Evolutionary conservation across 140 eudicot species (phyloP), one percentile per base, ranked within the genome.

Genomic region (Erigeron philadelphicus): DNA sequence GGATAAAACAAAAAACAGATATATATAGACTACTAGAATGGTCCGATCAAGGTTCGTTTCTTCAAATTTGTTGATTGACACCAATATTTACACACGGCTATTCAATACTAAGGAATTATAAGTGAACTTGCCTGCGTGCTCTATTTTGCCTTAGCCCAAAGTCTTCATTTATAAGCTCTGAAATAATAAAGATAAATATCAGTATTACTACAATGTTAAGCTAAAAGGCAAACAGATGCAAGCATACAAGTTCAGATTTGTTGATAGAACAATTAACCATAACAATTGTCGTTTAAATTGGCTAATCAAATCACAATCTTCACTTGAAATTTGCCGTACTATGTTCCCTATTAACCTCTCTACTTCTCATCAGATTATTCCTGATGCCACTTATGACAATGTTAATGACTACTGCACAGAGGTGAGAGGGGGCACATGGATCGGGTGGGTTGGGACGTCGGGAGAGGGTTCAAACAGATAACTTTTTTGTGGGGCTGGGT

Each of bases 91-190:
- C 38, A 31, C 38, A 2, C 3, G 5, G 5, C 38, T 4, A 0
- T 4, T 31, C 38, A 31, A 31, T 2, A 31, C 54, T 16, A 60
- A 9, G 44, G 61, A 9, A 18, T 59, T 19, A 40, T 1, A 61
- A 6, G 19, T 16, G 15, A 53, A 81, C 90, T 79, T 66, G 78
- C 97, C 98, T 92, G 78, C 98, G 95, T 73, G 95, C 89, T 81
- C 86, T 91, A 75, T 86, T 92, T 72, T 84, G 98, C 62, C 93
- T 73, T 55, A 82, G 98, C 44, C 87, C 81, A 58, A 73, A 71
- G 17, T 92, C 95, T 61, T 86, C 95, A 81, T 69, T 77, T 43
- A 81, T 75, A 73, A 75, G 75, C 81, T 88, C 98, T 92, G 85
- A 72, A 41, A 21, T 4, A 9, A 42, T 11, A 46, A 44, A 45